Conservation (phyloP, 164 flowering plant genomes). For the Vitis riparia region DNA sequence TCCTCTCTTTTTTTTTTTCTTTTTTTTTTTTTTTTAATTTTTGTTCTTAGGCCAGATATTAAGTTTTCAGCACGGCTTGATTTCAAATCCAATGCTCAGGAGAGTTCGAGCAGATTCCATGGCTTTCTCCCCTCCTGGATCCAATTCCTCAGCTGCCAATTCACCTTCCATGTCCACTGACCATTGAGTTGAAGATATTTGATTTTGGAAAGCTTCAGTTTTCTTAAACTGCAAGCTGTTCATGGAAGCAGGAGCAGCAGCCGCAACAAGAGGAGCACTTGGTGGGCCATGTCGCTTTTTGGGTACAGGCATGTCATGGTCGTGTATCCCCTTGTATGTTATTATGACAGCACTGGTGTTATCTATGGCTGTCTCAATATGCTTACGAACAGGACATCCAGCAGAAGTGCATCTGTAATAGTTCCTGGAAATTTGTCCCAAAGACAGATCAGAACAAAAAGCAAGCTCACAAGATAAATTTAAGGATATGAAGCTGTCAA, state of each 20-base stretch:
- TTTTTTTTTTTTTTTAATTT: neutral
- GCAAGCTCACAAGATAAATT: too few species aligned
- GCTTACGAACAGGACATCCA: conserved; percentile 88
- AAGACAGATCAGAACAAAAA: conserved; percentile 9
- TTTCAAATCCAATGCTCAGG: conserved; percentile 58
- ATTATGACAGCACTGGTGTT: conserved; percentile 50
- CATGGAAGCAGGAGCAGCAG: conserved; percentile 51
- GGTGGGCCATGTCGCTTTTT: conserved; percentile 62
- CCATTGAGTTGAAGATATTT: conserved; percentile 36
- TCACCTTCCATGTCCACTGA: conserved; percentile 40
- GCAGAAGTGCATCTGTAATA: conserved; percentile 88
- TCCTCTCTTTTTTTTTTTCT: neutral
- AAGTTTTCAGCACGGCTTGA: conserved; percentile 46
- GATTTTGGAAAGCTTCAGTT: conserved; percentile 23
- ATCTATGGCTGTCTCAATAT: conserved; percentile 68
- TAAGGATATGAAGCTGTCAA: too few species aligned
- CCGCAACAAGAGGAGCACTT: conserved; percentile 47
- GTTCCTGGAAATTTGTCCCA: conserved; percentile 54
- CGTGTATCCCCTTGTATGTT: conserved; percentile 77
- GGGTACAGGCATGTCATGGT: conserved; percentile 83
- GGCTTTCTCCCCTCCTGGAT: conserved; percentile 46
- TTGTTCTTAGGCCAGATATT: neutral
- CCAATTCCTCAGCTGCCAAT: conserved; percentile 33
- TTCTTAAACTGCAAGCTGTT: conserved; percentile 36
- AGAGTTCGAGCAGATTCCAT: conserved; percentile 61